phyloP scores from a whole-genome alignment of 805 yeast species.

The Pichia phayaonensis region DNA sequence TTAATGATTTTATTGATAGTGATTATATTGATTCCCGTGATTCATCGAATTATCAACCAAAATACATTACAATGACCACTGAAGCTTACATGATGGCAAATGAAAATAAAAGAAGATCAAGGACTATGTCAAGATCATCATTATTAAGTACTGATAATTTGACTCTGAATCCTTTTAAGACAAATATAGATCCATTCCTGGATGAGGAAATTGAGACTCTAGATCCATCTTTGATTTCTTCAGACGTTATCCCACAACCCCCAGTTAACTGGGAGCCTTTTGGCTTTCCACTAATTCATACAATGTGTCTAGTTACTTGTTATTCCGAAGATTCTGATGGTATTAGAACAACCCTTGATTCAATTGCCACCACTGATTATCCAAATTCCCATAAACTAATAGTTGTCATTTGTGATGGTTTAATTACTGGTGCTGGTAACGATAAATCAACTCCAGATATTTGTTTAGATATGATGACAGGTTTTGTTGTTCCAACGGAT shows the following conservation, averaged over 20 bases:
- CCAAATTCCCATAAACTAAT: slow-evolving; percentile 92
- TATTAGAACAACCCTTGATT: slow-evolving; percentile 81
- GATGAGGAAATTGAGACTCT: slow-evolving; percentile 39
- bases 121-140: slow-evolving; percentile 7
- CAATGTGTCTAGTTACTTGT: slow-evolving; percentile 78
- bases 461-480: slow-evolving; percentile 79
- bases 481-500: slow-evolving; percentile 60
- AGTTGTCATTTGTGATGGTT: slow-evolving; percentile 84
- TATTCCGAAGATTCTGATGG: slow-evolving; percentile 90
- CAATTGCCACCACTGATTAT: slow-evolving; percentile 89
- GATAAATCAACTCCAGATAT: slow-evolving; percentile 84
- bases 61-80: slow-evolving; percentile 57
- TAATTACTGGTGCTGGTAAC: slow-evolving; percentile 92
- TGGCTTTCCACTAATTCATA: slow-evolving; percentile 69
- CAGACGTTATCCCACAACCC: slow-evolving; percentile 85
- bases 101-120: slow-evolving; percentile 10
- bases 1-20: slow-evolving; percentile 23
- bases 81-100: slow-evolving; percentile 36
- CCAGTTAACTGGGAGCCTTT: slow-evolving; percentile 84
- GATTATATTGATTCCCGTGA: slow-evolving; percentile 3
- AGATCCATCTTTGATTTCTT: slow-evolving; percentile 54
- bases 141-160: slow-evolving; percentile 9
- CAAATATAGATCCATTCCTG: slow-evolving; percentile 18
- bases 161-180: slow-evolving; percentile 6
- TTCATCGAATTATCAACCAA: slow-evolving; percentile 30